Percentiles rank a stretch among this genome's conserved stretches.
phyloP scores from a whole-genome alignment of 192 early-diverging fungal species.

The Podila horticola region DNA sequence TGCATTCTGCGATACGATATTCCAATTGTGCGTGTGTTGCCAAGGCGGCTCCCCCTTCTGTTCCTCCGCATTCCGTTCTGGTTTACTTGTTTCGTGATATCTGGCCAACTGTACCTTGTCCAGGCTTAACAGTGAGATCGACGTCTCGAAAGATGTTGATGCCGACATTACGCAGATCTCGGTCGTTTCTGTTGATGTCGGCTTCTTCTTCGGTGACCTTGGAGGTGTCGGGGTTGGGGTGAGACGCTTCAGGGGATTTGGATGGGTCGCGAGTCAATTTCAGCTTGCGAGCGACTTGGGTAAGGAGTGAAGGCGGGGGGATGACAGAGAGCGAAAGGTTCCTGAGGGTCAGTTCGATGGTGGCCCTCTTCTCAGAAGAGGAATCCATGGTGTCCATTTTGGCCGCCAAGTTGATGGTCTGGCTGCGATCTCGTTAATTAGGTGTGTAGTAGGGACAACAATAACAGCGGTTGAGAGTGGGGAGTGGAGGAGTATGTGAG shows the following conservation, averaged over 20 bases:
- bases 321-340: slow-evolving; percentile 52
- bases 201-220: too few relatives aligned
- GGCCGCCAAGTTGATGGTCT: too few relatives aligned
- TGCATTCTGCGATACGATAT: too few relatives aligned
- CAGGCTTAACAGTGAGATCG: slow-evolving; percentile 42
- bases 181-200: slow-evolving; percentile 8
- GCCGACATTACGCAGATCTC: slow-evolving; percentile 35
- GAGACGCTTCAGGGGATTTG: background rate
- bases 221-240: background rate
- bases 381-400: too few relatives aligned
- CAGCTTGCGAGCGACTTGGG: slow-evolving; percentile 27
- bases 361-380: background rate
- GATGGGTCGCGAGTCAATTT: slow-evolving; percentile 6
- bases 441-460: too few relatives aligned
- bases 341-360: slow-evolving; percentile 29
- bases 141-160: slow-evolving; percentile 47
- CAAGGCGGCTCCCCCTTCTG: too few relatives aligned
- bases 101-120: slow-evolving; percentile 29
- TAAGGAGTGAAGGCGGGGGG: slow-evolving; percentile 40
- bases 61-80: too few relatives aligned
- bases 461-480: too few relatives aligned
- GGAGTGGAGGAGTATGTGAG: too few relatives aligned
- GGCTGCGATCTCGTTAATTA: too few relatives aligned
- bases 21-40: too few relatives aligned
- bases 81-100: too few relatives aligned